These are phyloP conservation scores for Chalciporus sphaerocephalus DNA, from an alignment of 768 basidiomycete species.

Conservation along the genomic window DNA sequence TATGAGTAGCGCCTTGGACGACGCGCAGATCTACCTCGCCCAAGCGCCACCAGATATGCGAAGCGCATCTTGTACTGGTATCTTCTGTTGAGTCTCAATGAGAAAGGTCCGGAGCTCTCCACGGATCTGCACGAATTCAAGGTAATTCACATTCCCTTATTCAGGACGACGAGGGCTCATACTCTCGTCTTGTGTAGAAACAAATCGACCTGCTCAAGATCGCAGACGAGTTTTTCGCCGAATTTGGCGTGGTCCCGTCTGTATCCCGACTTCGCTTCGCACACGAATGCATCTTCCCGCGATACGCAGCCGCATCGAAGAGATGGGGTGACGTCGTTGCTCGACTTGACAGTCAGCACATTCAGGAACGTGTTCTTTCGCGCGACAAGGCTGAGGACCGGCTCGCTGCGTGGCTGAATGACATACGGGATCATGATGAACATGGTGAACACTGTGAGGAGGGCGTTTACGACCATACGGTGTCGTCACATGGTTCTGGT, in stretches of 20 bases:
- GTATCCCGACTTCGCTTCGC: slow-evolving; percentile 50
- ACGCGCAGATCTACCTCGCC: slow-evolving; percentile 49
- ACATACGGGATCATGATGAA: slow-evolving; percentile 40
- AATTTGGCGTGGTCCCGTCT: slow-evolving; percentile 42
- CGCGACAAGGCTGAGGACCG: slow-evolving; percentile 49
- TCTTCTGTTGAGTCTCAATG: slow-evolving; percentile 47
- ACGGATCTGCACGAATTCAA: slow-evolving; percentile 46
- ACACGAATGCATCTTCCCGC: slow-evolving; percentile 44
- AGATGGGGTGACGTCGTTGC: slow-evolving; percentile 46
- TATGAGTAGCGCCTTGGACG: slow-evolving; percentile 53
- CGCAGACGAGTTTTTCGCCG: slow-evolving; percentile 47
- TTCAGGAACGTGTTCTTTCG: slow-evolving; percentile 23
- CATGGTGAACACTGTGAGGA: slow-evolving; percentile 28
- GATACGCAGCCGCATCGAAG: slow-evolving; percentile 40
- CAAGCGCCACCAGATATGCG: slow-evolving; percentile 58
- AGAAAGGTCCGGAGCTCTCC: slow-evolving; percentile 47
- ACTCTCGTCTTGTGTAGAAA: slow-evolving; percentile 23
- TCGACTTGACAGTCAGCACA: slow-evolving; percentile 28
- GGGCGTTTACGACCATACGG: slow-evolving; percentile 22
- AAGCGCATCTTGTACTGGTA: slow-evolving; percentile 56
- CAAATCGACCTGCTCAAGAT: slow-evolving; percentile 40
- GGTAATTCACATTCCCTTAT: slow-evolving; percentile 29
- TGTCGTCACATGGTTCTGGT: slow-evolving; percentile 28
- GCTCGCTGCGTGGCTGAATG: slow-evolving; percentile 50
- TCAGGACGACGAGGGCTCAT: not conserved